phyloP scores from a whole-genome alignment of 805 yeast species.

The Spathaspora passalidarum region DNA sequence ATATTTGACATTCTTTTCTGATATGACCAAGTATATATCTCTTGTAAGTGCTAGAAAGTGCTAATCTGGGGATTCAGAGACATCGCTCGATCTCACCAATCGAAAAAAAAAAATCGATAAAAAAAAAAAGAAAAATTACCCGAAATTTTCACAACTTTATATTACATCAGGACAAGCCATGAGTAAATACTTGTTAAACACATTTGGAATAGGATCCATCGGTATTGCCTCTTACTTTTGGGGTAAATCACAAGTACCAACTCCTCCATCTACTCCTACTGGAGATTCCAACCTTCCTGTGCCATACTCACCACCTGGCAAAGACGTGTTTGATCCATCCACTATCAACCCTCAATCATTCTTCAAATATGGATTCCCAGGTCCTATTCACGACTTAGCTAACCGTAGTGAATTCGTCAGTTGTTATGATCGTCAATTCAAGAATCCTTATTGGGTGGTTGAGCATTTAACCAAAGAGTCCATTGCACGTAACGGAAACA shows the following conservation, averaged over 20 bases:
- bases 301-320: slow-evolving; percentile 1
- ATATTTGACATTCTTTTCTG: too few relatives aligned
- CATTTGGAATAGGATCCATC: slow-evolving; percentile 35
- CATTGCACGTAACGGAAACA: slow-evolving; percentile 38
- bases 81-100: neutral
- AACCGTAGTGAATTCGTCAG: slow-evolving; percentile 74
- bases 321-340: slow-evolving; percentile 24
- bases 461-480: slow-evolving; percentile 85
- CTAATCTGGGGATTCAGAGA: too few relatives aligned
- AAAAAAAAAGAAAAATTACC: neutral
- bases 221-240: slow-evolving; percentile 40
- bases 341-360: slow-evolving; percentile 71
- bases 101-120: too few relatives aligned
- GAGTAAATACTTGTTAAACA: slow-evolving; percentile 25
- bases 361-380: slow-evolving; percentile 92
- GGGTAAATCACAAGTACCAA: slow-evolving; percentile 27
- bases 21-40: too few relatives aligned
- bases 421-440: slow-evolving; percentile 78
- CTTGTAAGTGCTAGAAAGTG: too few relatives aligned
- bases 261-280: slow-evolving; percentile 13
- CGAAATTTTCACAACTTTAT: neutral
- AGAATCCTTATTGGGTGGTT: slow-evolving; percentile 87
- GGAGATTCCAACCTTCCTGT: slow-evolving; percentile 4
- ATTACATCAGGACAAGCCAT: slow-evolving; percentile 10
- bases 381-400: slow-evolving; percentile 85